Evolutionary conservation across 164 flowering plant species (phyloP).

Genomic region (Stephania japonica): DNA sequence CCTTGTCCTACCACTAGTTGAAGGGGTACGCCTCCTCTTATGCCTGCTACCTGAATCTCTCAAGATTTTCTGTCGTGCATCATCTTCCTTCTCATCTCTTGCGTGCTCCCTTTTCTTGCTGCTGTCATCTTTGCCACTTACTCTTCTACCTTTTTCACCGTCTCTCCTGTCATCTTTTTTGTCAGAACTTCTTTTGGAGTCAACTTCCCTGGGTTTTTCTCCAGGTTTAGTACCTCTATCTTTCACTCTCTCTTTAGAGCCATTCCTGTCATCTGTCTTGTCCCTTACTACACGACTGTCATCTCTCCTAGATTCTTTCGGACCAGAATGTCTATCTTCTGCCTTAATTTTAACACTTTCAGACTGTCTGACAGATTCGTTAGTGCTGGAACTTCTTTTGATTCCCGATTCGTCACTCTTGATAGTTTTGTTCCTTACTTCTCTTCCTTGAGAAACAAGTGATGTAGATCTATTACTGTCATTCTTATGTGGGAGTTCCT

Average conservation of each 20-base stretch:
- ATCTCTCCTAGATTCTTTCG: slow-evolving; percentile 23
- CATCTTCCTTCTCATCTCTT: slow-evolving; percentile 53
- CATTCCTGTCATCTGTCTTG: slow-evolving; percentile 36
- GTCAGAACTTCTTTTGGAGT: slow-evolving; percentile 35
- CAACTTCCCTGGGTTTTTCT: slow-evolving; percentile 42
- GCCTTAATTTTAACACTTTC: slow-evolving; percentile 27
- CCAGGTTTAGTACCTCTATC: slow-evolving; percentile 30
- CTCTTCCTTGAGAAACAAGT: slow-evolving; percentile 27
- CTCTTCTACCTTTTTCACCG: slow-evolving; percentile 35
- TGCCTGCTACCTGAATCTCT: slow-evolving; percentile 42
- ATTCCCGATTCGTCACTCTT: slow-evolving; percentile 30
- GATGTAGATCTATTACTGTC: slow-evolving; percentile 16
- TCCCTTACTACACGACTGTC: slow-evolving; percentile 41
- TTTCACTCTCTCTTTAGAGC: slow-evolving; percentile 42
- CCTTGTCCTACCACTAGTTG: slow-evolving; percentile 50
- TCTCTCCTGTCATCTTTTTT: slow-evolving; percentile 46
- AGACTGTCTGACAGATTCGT: slow-evolving; percentile 24
- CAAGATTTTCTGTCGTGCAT: slow-evolving; percentile 38
- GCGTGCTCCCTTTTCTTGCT: slow-evolving; percentile 40
- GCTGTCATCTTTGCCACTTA: slow-evolving; percentile 36
- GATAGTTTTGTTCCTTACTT: slow-evolving; percentile 23
- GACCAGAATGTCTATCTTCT: slow-evolving; percentile 34
- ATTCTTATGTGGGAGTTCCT: slow-evolving; percentile 19
- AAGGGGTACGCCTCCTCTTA: slow-evolving; percentile 61
- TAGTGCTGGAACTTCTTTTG: slow-evolving; percentile 28